Conservation (phyloP, 345 rosid species). For the Syzygium oleosum region DNA sequence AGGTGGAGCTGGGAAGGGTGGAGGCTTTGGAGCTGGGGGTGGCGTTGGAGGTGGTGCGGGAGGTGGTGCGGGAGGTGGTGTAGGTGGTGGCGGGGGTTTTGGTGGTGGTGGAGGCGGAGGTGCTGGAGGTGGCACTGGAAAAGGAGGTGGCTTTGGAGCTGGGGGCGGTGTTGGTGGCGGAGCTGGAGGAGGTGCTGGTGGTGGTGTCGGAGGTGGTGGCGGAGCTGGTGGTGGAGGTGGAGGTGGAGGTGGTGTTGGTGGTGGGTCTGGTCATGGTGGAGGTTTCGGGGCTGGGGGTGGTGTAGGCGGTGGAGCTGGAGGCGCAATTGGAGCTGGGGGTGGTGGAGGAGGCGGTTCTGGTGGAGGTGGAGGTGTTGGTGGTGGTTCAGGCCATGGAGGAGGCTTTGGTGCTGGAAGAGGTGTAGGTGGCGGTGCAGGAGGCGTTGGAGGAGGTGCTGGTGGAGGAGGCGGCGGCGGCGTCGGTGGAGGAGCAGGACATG, state of each 20-base stretch:
- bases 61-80: slow-evolving; percentile 16
- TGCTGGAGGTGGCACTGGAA: slow-evolving; percentile 33
- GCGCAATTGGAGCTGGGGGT: slow-evolving; percentile 19
- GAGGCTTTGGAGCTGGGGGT: slow-evolving; percentile 19
- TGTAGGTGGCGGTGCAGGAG: slow-evolving; percentile 37
- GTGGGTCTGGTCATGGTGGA: slow-evolving; percentile 14
- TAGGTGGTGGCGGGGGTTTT: slow-evolving; percentile 34
- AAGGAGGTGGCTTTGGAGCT: slow-evolving; percentile 27
- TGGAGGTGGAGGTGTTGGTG: slow-evolving; percentile 37
- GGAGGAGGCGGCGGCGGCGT: slow-evolving; percentile 22
- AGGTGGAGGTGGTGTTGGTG: slow-evolving; percentile 34
- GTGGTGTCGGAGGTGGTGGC: slow-evolving; percentile 27
- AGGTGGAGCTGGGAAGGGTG: slow-evolving; percentile 8
- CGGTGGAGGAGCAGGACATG: slow-evolving; percentile 33
- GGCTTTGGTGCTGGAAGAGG: slow-evolving; percentile 34
- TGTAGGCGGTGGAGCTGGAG: slow-evolving; percentile 15
- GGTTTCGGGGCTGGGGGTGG: slow-evolving; percentile 8
- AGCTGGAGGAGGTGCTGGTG: slow-evolving; percentile 31
- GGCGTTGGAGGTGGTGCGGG: slow-evolving; percentile 19
- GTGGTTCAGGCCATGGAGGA: slow-evolving; percentile 38
- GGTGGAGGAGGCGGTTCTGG: slow-evolving; percentile 35
- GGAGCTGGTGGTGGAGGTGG: slow-evolving; percentile 21
- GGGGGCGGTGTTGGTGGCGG: slow-evolving; percentile 28
- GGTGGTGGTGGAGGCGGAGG: slow-evolving; percentile 36
- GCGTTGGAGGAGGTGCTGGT: slow-evolving; percentile 27